Conservation (phyloP, 208 protist genomes). For the Leishmania martiniquensis region DNA sequence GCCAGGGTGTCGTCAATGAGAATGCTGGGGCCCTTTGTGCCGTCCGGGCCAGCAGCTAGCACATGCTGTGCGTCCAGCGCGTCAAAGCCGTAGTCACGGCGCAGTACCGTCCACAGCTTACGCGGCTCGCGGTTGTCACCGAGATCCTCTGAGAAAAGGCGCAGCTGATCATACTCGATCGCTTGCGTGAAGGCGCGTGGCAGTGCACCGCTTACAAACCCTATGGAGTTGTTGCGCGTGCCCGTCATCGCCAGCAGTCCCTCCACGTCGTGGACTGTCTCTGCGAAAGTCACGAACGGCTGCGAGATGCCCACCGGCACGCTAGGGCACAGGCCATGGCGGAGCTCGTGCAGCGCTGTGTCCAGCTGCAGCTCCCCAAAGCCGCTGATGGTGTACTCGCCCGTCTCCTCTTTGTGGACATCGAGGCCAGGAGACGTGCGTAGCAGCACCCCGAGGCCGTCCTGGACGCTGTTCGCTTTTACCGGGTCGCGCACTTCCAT, state of each 20-base stretch:
- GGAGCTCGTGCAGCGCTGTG: conserved; percentile 97
- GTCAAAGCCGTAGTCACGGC: conserved; percentile 95
- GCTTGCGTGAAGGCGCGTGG: conserved; percentile 39
- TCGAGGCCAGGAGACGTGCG: conserved; percentile 92
- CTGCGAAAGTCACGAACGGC: conserved; percentile 97
- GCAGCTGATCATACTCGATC: conserved; percentile 59
- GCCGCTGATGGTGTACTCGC: conserved; percentile 98
- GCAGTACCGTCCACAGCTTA: conserved; percentile 58
- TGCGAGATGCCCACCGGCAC: conserved; percentile 87
- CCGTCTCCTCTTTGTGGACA: conserved; percentile 97
- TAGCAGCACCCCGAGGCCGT: conserved; percentile 92
- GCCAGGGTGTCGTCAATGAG: conserved; percentile 97
- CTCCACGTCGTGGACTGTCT: conserved; percentile 96
- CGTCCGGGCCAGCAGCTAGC: conserved; percentile 94
- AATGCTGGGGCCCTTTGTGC: conserved; percentile 93
- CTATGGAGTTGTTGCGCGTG: conserved; percentile 40
- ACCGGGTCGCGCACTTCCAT: conserved; percentile 97
- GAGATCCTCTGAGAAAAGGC: conserved; percentile 37
- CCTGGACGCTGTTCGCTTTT: conserved; percentile 95
- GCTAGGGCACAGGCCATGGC: conserved; percentile 68
- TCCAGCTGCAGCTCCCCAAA: conserved; percentile 99
- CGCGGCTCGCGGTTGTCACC: conserved; percentile 11
- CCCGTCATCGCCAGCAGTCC: conserved; percentile 75
- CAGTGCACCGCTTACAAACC: conserved; percentile 56
- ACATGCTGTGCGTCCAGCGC: conserved; percentile 94